Conservation (phyloP, 1,284 basidiomycete species). For the Fomitopsis pinicola region DNA sequence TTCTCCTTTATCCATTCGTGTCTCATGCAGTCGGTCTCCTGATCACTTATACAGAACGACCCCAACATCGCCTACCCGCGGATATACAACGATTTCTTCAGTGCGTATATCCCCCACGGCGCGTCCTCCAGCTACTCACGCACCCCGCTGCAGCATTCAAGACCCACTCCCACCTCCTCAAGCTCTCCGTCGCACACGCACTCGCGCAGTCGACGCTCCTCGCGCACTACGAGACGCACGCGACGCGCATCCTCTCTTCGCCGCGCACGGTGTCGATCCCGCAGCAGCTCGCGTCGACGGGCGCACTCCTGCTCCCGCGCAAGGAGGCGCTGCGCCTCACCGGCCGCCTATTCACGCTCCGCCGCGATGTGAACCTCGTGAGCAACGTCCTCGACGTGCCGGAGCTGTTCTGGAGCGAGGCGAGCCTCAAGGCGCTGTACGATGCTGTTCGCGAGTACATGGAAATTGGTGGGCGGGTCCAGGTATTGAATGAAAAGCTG, state of each 20-base stretch:
- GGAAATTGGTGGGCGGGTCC: conserved; percentile 84
- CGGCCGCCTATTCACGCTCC: conserved; percentile 80
- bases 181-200: conserved; percentile 90
- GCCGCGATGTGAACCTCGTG: conserved; percentile 89
- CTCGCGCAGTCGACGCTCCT: conserved; percentile 93
- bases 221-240: conserved; percentile 82
- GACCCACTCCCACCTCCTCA: conserved; percentile 81
- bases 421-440: conserved; percentile 84
- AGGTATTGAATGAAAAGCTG: conserved; percentile 86
- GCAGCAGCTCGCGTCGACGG: conserved; percentile 77
- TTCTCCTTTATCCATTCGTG: too few species aligned
- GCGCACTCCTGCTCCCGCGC: conserved; percentile 74
- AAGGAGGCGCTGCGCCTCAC: conserved; percentile 86
- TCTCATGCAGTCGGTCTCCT: too few species aligned
- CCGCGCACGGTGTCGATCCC: conserved; percentile 81
- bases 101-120: conserved; percentile 36
- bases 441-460: conserved; percentile 94
- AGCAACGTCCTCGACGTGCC: conserved; percentile 95
- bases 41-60: conserved; percentile 59
- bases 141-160: conserved; percentile 68
- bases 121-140: not conserved
- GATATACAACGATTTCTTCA: conserved; percentile 93
- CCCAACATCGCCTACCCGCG: conserved; percentile 79
- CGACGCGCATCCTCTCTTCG: conserved; percentile 76
- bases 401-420: conserved; percentile 94